Percentiles rank a stretch among this genome's conserved stretches.
These are phyloP conservation scores for Phialemonium atrogriseum DNA, from an alignment of 2,329 filamentous ascomycete species.

Conservation along the genomic window DNA sequence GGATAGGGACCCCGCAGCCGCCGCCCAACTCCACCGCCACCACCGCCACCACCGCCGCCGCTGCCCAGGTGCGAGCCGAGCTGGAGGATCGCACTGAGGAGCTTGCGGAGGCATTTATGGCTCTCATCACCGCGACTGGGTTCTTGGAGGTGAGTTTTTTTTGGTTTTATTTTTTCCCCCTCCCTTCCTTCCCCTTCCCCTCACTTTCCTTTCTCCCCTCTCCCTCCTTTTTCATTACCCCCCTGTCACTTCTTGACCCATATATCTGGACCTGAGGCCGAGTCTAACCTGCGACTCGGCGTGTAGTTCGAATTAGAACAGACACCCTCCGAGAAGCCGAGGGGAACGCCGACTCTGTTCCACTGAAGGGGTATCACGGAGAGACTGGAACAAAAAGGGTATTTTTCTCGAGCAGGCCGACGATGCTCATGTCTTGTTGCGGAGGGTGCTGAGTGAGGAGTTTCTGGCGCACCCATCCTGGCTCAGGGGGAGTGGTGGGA, in stretches of 20 bases:
- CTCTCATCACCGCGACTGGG: conserved; percentile 72
- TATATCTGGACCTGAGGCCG: too few relatives aligned
- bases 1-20: conserved; percentile 49
- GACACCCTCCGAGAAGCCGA: conserved; percentile 12
- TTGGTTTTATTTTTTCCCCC: too few relatives aligned
- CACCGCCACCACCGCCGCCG: neutral
- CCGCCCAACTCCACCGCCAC: too few relatives aligned
- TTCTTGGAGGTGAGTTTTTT: conserved; percentile 76
- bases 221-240: conserved; percentile 1
- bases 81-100: conserved; percentile 61
- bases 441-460: too few relatives aligned
- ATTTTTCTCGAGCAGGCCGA: neutral
- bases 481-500: too few relatives aligned
- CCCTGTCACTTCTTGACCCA: too few relatives aligned
- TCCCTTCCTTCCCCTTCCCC: too few relatives aligned
- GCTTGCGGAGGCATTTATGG: conserved; percentile 75
- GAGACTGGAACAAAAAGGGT: conserved; percentile 3
- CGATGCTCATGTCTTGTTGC: too few relatives aligned
- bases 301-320: conserved; percentile 16
- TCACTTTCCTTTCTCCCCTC: conserved; percentile 4
- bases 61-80: conserved; percentile 15
- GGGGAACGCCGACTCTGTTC: conserved; percentile 4
- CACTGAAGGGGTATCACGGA: conserved; percentile 4
- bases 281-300: too few relatives aligned
- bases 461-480: neutral